A percentile compares a stretch with the other conserved stretches of the same genome.
Evolutionary conservation across 1,284 basidiomycete species (phyloP).

Genomic region (Bjerkandera adusta): DNA sequence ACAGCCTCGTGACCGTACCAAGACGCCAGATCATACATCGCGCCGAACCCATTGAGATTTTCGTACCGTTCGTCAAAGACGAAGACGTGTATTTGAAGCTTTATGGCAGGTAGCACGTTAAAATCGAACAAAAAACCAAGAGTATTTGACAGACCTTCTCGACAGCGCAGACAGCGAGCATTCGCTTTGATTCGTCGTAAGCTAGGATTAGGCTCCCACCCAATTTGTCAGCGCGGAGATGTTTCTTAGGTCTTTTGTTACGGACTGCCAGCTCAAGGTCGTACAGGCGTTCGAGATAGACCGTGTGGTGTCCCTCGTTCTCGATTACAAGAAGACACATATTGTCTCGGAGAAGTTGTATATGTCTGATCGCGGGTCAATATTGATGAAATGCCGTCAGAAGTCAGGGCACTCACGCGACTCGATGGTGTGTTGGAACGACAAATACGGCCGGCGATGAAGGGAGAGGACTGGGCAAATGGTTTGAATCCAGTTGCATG

Average conservation of each 20-base stretch:
- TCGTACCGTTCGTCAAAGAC: constrained; percentile 38
- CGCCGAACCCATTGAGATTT: constrained; percentile 36
- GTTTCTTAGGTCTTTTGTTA: constrained; percentile 26
- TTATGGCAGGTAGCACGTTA: neutral
- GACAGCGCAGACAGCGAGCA: constrained; percentile 41
- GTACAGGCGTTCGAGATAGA: constrained; percentile 39
- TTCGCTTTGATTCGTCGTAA: constrained; percentile 48
- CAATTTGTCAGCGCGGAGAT: constrained; percentile 42
- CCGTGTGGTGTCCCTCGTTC: constrained; percentile 32
- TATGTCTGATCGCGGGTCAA: constrained; percentile 29
- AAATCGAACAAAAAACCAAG: neutral
- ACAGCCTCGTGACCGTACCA: constrained; percentile 39
- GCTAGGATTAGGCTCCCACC: constrained; percentile 42
- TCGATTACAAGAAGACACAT: constrained; percentile 41
- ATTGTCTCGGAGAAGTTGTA: constrained; percentile 34
- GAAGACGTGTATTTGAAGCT: neutral
- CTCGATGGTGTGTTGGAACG: constrained; percentile 31
- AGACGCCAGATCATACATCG: constrained; percentile 34
- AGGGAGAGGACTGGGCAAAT: constrained; percentile 36
- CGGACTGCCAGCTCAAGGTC: constrained; percentile 33
- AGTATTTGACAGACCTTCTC: constrained; percentile 32
- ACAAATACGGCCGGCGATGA: constrained; percentile 28
- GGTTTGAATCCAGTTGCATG: constrained; percentile 35
- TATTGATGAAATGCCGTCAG: neutral
- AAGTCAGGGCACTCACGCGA: constrained; percentile 32